Evolutionary conservation across 176 grass and related monocot species (phyloP).

Genomic region (Metroxylon sagu): DNA sequence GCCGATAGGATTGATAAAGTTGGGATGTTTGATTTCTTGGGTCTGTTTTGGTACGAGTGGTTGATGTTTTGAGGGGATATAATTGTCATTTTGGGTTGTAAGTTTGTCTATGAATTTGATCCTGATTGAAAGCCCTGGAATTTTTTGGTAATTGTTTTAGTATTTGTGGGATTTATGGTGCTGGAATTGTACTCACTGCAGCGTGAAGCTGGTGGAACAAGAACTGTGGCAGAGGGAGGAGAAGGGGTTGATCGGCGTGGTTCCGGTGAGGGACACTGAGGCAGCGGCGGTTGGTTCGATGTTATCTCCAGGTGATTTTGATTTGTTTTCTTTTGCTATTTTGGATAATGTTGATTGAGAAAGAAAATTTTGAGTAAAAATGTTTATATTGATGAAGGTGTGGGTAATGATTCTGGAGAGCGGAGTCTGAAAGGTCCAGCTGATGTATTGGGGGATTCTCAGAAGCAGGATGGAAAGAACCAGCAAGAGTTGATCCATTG

Average conservation of each 20-base stretch:
- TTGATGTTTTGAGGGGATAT: too few relatives aligned
- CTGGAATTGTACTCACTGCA: conserved; percentile 23
- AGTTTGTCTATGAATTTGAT: too few relatives aligned
- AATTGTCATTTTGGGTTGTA: too few relatives aligned
- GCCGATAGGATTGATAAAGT: too few relatives aligned
- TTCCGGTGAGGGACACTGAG: conserved; percentile 77
- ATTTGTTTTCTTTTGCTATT: neutral
- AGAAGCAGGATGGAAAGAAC: conserved; percentile 76
- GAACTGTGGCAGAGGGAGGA: conserved; percentile 96
- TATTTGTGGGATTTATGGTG: neutral
- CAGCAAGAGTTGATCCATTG: conserved; percentile 80
- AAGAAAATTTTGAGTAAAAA: neutral
- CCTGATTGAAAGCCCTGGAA: too few relatives aligned
- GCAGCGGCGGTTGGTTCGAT: conserved; percentile 58
- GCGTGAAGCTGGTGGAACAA: conserved; percentile 95
- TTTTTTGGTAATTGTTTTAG: too few relatives aligned
- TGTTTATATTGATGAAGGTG: conserved; percentile 19
- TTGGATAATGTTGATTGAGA: neutral
- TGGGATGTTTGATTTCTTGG: too few relatives aligned
- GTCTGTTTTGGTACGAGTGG: too few relatives aligned
- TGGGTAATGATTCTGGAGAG: conserved; percentile 52
- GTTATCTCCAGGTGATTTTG: conserved; percentile 60
- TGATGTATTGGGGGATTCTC: conserved; percentile 38
- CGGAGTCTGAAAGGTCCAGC: conserved; percentile 32
- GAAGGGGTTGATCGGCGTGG: conserved; percentile 91